phyloP scores from a whole-genome alignment of 768 basidiomycete species.

The Kwoniella heveanensis region DNA sequence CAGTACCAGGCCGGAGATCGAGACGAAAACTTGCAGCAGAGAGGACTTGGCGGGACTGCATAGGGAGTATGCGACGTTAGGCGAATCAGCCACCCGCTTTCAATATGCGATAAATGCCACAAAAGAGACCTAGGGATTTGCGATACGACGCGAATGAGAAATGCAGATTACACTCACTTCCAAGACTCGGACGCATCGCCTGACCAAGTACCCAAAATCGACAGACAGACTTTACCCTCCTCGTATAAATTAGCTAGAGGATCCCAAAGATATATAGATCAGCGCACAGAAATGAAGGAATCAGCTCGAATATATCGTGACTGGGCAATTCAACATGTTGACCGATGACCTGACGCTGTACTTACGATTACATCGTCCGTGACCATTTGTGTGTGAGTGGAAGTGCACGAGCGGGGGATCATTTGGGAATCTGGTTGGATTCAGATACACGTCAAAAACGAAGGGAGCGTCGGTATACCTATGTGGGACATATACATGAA shows the following conservation, averaged over 20 bases:
- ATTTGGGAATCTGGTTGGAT: slow-evolving; percentile 62
- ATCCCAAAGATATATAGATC: neutral
- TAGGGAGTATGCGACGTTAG: no score
- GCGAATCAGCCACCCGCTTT: no score
- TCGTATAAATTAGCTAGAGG: slow-evolving; percentile 73
- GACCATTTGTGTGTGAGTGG: slow-evolving; percentile 90
- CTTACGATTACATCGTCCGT: slow-evolving; percentile 69
- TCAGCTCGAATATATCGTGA: no score
- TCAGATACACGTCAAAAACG: slow-evolving; percentile 88
- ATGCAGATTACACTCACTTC: slow-evolving; percentile 61
- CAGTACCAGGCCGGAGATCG: slow-evolving; percentile 89
- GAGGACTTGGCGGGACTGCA: slow-evolving; percentile 71
- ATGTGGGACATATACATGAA: no score
- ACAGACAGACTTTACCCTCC: slow-evolving; percentile 91
- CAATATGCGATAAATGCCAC: no score
- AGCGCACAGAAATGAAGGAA: neutral
- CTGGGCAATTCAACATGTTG: no score
- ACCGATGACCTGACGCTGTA: slow-evolving; percentile 11
- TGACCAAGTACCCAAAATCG: slow-evolving; percentile 87
- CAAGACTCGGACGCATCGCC: slow-evolving; percentile 86
- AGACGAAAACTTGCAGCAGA: slow-evolving; percentile 85
- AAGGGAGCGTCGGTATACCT: slow-evolving; percentile 86
- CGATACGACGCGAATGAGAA: no score
- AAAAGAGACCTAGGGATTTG: no score
- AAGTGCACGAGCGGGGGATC: slow-evolving; percentile 84